Base-by-base conservation (phyloP, 495 filamentous ascomycete genomes). In the Lentithecium fluviatile region DNA sequence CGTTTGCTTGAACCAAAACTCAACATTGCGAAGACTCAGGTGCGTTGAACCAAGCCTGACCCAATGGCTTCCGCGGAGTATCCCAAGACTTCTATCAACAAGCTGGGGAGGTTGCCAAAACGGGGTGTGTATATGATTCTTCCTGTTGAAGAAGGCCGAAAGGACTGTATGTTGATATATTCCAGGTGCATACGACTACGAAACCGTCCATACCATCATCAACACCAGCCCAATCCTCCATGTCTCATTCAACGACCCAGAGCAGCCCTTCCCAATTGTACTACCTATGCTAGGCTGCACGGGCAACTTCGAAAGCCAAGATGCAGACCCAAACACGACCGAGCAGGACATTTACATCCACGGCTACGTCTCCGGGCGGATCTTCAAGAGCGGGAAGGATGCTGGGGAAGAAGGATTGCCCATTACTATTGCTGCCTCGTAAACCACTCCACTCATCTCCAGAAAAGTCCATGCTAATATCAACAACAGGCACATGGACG, bases 261-360 rank as follows among this genome's bases (percentile, higher is more conserved):
- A 79, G 43, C 57, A 72, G 38, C 83, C 86, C 56, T 92, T 92
- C 67, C 90, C 90, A 5, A 78, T 82, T 49, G 83, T 86, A 58
- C 78, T 96, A 0, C 91, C 91, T 26, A 93, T 96, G 89, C 86
- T 96, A 56, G 91, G 90, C 48, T 84, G 84, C 66, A 90, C 91
- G 84, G 87, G 80, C 25, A 86, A 83, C 52, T 93, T 86, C 67
- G n/a, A 23, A 8, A 79, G 81, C 58, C 88, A 24, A 23, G 20
- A 26, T 47, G 56, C 53, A 0, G 60, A 64, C 26, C 57, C 62
- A 11, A 74, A 83, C 5, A 79, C 84, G 15, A 85, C 89, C 58
- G 78, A 84, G 0, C 74, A 89, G 12, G 88, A 95, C 60, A 82
- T 89, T 49, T 96, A 96, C 67, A 80, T 96, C 3, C 91, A 96